Evolutionary conservation across 148 eudicot species (phyloP).

Genomic region (Chenopodium formosanum): DNA sequence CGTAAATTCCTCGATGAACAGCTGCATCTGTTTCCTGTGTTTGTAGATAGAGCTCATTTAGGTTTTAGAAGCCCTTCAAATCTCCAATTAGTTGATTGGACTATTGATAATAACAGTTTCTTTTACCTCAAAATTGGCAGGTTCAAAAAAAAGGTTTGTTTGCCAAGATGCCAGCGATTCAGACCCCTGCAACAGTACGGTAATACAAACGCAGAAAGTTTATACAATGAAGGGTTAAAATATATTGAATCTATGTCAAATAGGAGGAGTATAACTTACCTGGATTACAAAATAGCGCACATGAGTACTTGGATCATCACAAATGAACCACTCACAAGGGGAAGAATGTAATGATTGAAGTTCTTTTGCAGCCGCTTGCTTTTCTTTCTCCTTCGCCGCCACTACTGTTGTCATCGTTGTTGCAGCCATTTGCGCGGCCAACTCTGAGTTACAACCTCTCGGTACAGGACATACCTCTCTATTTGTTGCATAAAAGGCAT

Average conservation of each 20-base stretch:
- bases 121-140: conserved; percentile 74
- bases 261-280: conserved; percentile 31
- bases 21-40: conserved; percentile 62
- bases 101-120: background rate
- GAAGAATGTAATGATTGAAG: conserved; percentile 77
- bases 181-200: conserved; percentile 54
- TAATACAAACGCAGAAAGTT: background rate
- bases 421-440: conserved; percentile 76
- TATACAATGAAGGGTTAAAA: background rate
- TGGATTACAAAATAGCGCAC: conserved; percentile 75
- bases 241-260: background rate
- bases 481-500: background rate
- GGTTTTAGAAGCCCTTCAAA: background rate
- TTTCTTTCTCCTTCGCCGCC: conserved; percentile 73
- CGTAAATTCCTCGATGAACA: conserved; percentile 92
- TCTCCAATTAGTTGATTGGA: background rate
- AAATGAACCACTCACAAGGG: conserved; percentile 86
- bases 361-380: conserved; percentile 58
- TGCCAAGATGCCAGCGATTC: conserved; percentile 83
- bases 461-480: conserved; percentile 23
- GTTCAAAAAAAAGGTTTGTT: conserved; percentile 78
- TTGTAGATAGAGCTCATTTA: background rate
- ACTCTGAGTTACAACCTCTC: conserved; percentile 50
- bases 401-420: conserved; percentile 85
- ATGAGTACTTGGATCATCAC: conserved; percentile 62